A percentile compares a stretch with the other conserved stretches of the same genome.
Conservation (phyloP, 2,329 filamentous ascomycete genomes). For the Beauveria asiatica region DNA sequence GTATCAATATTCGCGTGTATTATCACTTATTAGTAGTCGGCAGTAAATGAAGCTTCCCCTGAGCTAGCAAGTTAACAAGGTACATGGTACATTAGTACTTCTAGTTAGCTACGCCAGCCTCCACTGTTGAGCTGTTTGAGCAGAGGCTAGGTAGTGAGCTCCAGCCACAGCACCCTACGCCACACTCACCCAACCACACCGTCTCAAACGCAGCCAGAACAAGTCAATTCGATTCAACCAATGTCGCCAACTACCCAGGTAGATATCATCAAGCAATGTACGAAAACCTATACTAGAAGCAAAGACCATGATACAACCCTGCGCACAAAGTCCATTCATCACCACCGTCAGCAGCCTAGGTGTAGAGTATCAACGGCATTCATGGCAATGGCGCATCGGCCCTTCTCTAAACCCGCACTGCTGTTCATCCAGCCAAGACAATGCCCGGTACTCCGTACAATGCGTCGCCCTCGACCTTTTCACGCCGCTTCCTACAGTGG, state of each 20-base stretch:
- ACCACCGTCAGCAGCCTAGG: background rate
- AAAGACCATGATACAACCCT: background rate
- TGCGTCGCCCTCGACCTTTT: background rate
- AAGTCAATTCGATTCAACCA: no score
- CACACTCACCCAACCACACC: background rate
- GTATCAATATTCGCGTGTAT: background rate
- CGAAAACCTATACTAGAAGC: background rate
- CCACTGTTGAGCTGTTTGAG: no score
- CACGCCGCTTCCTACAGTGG: conserved; percentile 21
- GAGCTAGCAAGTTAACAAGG: background rate
- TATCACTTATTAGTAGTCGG: no score
- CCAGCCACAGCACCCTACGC: no score
- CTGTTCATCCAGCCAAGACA: background rate
- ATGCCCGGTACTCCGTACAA: background rate
- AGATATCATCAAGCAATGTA: background rate
- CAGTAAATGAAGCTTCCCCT: background rate
- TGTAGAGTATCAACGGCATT: no score
- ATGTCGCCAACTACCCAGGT: no score
- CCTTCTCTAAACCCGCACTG: background rate
- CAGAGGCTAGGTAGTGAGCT: no score
- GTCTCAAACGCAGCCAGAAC: background rate
- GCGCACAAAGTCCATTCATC: background rate
- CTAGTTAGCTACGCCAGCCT: no score
- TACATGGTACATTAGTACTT: background rate
- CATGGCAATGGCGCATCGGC: background rate